Base-by-base conservation (phyloP, 345 rosid genomes). In the Pugionium cornutum region DNA sequence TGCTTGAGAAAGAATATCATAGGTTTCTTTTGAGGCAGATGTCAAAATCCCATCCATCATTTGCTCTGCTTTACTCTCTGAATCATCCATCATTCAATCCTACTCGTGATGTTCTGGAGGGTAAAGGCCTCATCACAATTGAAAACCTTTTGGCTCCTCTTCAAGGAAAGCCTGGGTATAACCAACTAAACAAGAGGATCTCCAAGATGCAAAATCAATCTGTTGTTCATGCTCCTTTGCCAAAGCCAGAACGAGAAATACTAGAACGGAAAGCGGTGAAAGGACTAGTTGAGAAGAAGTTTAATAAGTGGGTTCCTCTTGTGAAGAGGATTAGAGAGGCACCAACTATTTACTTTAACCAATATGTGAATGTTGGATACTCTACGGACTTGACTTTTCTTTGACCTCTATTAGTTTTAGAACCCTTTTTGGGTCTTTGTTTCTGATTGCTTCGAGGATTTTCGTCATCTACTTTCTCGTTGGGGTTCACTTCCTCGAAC, bases 311-410 rank as follows among this genome's bases (percentile, higher is more conserved):
- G 97, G 87, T 83, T 63, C 90, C 83, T 64, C 66, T 81, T 36
- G 84, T 92, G 41, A 89, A 88, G 78, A 83, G 78, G 81, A 89
- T 89, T 26, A 86, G 97, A 72, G 97, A 89, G 74, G 89, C 91
- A 34, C 86, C 97, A 56, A 74, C 95, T 57, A 49, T 92, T 55
- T 82, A 68, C 70, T 94, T 90, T 74, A 83, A 86, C 70, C 78
- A 87, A 81, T 86, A 86, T 62, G 82, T 68, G 72, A 77, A 84
- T 66, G 32, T 84, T 62, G 87, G 87, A 7, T 90, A 79, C 80
- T 90, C 98, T 29, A 92, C 97, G 11, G 82, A 51, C 52, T 64
- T 75, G 9, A 29, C 36, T 42, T 69, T 64, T 50, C 53, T 11
- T 52, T 69, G 70, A 49, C 73, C 68, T 54, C 51, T 61, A 32